Evolutionary conservation across 257 asterid genomes (phyloP).

Genomic region (Penstemon davidsonii): DNA sequence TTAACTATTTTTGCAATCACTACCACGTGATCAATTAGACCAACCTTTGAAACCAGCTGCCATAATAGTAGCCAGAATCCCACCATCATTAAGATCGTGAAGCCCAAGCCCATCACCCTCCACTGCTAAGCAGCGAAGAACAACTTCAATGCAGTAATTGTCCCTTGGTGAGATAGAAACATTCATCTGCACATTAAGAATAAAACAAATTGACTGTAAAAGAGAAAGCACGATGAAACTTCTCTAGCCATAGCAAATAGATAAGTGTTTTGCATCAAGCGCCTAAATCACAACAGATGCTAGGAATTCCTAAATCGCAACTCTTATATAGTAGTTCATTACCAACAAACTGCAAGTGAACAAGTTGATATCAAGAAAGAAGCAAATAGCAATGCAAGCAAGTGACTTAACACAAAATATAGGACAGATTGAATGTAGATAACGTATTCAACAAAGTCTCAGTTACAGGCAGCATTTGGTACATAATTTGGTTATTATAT

Average conservation of each 20-base stretch:
- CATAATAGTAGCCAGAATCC: constrained; percentile 72
- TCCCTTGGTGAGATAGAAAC: constrained; percentile 62
- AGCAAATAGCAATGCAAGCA: constrained; percentile 1
- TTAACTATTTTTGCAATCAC: constrained; percentile 5
- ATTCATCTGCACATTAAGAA: constrained; percentile 54
- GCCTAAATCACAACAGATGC: neutral
- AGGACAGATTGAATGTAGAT: neutral
- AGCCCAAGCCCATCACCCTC: constrained; percentile 91
- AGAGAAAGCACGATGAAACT: constrained; percentile 4
- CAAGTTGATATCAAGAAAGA: neutral
- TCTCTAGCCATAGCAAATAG: constrained; percentile 9
- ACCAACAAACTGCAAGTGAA: neutral
- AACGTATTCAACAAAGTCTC: neutral
- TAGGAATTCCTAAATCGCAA: neutral
- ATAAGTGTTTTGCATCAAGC: constrained; percentile 13
- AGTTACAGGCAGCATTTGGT: constrained; percentile 11
- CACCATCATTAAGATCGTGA: constrained; percentile 83
- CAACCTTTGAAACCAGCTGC: constrained; percentile 96
- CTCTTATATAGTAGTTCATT: neutral
- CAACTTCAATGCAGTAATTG: constrained; percentile 72
- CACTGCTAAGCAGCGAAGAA: constrained; percentile 77
- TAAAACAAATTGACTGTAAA: constrained; percentile 7
- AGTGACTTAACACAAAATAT: neutral
- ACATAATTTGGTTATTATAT: neutral
- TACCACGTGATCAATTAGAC: constrained; percentile 1